Evolutionary conservation across 176 grass and related monocot genomes (phyloP), one percentile per base, ranked within the genome.

Genomic region (Lolium perenne): DNA sequence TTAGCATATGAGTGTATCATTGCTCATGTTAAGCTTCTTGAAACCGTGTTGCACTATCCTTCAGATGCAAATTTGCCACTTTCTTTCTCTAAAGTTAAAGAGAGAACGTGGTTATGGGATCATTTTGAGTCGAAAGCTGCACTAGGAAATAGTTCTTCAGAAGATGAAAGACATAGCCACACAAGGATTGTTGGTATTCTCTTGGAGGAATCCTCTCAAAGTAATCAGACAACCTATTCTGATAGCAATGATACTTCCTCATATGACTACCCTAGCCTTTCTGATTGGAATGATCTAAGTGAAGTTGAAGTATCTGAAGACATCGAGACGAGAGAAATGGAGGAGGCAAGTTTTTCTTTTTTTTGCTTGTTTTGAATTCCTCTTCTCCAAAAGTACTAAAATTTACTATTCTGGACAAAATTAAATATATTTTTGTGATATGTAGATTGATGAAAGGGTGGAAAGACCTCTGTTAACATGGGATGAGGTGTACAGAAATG

Each of bases 361-460:
- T 16, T 21, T 71, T 23, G 6, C 47, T 78, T 85, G 25, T 71
- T 89, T 71, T 84, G n/a, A 16, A 66, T 14, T 7, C 49, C 56
- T 86, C 69, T 90, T 76, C 54, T 81, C 58, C 35, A 74, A 57
- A 12, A 40, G 53, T 20, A 80, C 43, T 87, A 38, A 75, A 65
- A 69, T 20, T 62, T 84, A 74, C 6, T 74, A 61, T 22, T 75
- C 17, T 41, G 65, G 40, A 86, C 54, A 48, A 62, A 75, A 51
- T 78, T 25, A 61, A 76, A 66, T 51, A 45, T 76, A 25, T 21
- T 85, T 81, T 17, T 74, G 81, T 84, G 25, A 70, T 55, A 82
- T 86, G 35, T 74, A 99, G 97, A 88, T 99, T 80, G 92, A 95
- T 75, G 94, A 96, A 92, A 99, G 97, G 87, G 86, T 91, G 69